phyloP scores from a whole-genome alignment of 1,139 yeast genomes.

The Starmera stellimalicola region DNA sequence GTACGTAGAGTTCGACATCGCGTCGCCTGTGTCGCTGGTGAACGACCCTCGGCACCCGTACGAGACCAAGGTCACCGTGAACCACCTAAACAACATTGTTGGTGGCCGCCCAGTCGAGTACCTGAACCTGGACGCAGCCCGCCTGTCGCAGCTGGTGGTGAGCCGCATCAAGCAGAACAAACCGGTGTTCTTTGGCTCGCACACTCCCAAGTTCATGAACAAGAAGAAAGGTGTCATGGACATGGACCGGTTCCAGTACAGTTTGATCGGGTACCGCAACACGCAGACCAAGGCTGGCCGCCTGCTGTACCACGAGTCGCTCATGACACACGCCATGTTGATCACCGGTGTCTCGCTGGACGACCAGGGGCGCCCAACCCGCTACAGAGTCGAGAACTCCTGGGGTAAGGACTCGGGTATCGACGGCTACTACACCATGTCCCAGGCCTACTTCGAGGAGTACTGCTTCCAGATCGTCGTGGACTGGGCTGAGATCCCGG shows the following conservation, averaged over 20 bases:
- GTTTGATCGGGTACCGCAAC: slow-evolving; percentile 51
- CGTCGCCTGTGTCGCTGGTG: slow-evolving; percentile 53
- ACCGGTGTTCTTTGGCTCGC: slow-evolving; percentile 80
- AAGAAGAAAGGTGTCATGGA: slow-evolving; percentile 57
- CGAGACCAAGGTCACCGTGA: slow-evolving; percentile 56
- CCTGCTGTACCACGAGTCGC: slow-evolving; percentile 44
- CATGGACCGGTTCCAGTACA: slow-evolving; percentile 54
- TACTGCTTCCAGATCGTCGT: slow-evolving; percentile 79
- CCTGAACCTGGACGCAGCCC: slow-evolving; percentile 53
- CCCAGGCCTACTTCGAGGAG: slow-evolving; percentile 75
- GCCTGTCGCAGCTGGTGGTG: slow-evolving; percentile 51
- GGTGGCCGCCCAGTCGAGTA: slow-evolving; percentile 63
- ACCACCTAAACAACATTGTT: slow-evolving; percentile 60
- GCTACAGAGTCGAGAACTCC: slow-evolving; percentile 81
- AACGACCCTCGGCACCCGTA: slow-evolving; percentile 74
- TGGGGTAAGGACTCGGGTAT: slow-evolving; percentile 76
- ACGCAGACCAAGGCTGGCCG: slow-evolving; percentile 50
- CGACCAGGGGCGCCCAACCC: slow-evolving; percentile 42
- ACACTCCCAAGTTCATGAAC: slow-evolving; percentile 66
- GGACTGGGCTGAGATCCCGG: slow-evolving; percentile 41
- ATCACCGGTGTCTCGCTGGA: slow-evolving; percentile 69
- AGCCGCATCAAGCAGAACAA: slow-evolving; percentile 60
- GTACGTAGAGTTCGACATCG: slow-evolving; percentile 41
- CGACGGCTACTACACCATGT: slow-evolving; percentile 72
- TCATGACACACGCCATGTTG: slow-evolving; percentile 87